These are phyloP conservation scores for Malassezia yamatoensis DNA, from an alignment of 1,284 basidiomycete genomes.

Conservation along the genomic window DNA sequence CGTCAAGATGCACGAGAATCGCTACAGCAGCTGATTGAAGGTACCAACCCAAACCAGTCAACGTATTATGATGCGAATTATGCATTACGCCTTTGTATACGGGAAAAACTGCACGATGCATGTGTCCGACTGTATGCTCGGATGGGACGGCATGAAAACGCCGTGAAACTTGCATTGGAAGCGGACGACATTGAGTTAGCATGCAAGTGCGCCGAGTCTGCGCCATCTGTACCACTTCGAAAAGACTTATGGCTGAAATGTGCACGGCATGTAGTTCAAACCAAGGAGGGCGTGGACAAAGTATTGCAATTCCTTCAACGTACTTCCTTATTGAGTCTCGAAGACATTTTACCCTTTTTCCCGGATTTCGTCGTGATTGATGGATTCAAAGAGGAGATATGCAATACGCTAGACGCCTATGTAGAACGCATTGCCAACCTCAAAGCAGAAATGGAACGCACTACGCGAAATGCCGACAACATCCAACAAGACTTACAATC, in stretches of 20 bases:
- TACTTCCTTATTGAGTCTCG: constrained; percentile 88
- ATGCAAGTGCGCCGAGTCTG: constrained; percentile 39
- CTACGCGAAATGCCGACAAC: constrained; percentile 77
- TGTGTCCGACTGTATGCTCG: constrained; percentile 96
- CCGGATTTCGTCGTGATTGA: constrained; percentile 99
- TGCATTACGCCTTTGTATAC: constrained; percentile 74
- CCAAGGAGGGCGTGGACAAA: constrained; percentile 92
- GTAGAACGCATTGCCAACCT: constrained; percentile 79
- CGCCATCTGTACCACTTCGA: constrained; percentile 51
- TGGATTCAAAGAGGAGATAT: constrained; percentile 98
- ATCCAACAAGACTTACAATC: constrained; percentile 84
- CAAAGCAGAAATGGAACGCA: constrained; percentile 91
- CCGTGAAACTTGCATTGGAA: constrained; percentile 77
- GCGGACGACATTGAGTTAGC: constrained; percentile 52
- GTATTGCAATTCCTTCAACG: constrained; percentile 93
- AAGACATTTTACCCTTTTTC: constrained; percentile 98
- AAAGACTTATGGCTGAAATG: constrained; percentile 98
- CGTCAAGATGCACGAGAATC: constrained; percentile 53
- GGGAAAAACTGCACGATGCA: constrained; percentile 66
- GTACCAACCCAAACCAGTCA: constrained; percentile 62
- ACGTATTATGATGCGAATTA: constrained; percentile 97
- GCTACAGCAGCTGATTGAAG: constrained; percentile 76
- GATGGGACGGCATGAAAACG: constrained; percentile 93
- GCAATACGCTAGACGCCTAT: constrained; percentile 85
- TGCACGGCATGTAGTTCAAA: constrained; percentile 89